Base-by-base conservation (phyloP, 2,329 filamentous ascomycete species). In the Neoscytalidium dimidiatum region DNA sequence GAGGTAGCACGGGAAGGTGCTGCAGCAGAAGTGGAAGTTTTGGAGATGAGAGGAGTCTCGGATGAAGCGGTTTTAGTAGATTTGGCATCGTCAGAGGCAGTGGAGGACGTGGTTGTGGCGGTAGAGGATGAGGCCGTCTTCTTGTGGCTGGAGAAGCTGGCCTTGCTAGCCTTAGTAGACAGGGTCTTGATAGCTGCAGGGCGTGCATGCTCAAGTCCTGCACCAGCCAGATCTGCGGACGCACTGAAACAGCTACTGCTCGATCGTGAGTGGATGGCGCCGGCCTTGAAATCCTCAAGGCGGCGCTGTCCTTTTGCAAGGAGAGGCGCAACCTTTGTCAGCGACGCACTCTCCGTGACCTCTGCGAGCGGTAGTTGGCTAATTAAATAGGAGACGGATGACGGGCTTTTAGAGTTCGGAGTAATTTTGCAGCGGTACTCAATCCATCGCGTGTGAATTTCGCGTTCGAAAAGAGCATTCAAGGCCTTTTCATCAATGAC, bases 221-320 rank as follows among this genome's bases (percentile, higher is more conserved):
- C 8, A 4, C 41, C 35, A 14, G 14, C 61, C 28, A 28, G 26
- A 31, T 56, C 53, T 17, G 21, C 31, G 0, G 62, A 51, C 14
- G 28, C 21, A 21, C 49, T 35, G 21, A 49, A 58, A 41, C 52
- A 57, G 26, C 31, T 35, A 28, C 31, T 46, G 33, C 53, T 23
- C 7, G 44, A 21, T 21, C 49, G 38, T 3, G 38, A 73, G 35
- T 77, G 71, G 43, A 73, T 70, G n/a, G 90, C 83, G 66, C 82
- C 86, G 56, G 84, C 82, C 75, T 89, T 91, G 69, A 94, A 81
- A 57, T 90, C 87, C 65, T 87, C 83, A n/a, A 94, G 81, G 7
- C 88, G 85, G 66, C 85, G 85, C 69, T 91, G 88, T 31, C 90
- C 90, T 71, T 88, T 91, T 56, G 84, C 82, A 29, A 89, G 80